phyloP scores from a whole-genome alignment of 129 eudicot genomes.

The Deinandra increscens region DNA sequence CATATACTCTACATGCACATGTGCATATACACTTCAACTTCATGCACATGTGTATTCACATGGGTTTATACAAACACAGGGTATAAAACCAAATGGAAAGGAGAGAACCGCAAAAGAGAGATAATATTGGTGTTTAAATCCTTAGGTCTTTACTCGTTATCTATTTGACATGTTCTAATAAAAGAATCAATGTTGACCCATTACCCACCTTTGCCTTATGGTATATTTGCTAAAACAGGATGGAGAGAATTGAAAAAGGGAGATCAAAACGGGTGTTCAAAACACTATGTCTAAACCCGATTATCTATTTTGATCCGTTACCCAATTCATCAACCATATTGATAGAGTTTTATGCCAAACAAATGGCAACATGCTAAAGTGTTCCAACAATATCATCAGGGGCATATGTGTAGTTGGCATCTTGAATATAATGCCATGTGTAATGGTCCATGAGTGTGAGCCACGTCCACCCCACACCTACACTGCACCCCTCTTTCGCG shows the following conservation, averaged over 20 bases:
- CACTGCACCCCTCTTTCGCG: too few relatives aligned
- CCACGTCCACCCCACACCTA: too few relatives aligned
- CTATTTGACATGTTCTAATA: background rate
- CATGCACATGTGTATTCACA: too few relatives aligned
- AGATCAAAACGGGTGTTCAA: background rate
- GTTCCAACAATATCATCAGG: background rate
- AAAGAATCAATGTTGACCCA: background rate
- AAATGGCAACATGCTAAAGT: background rate
- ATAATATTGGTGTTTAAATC: background rate
- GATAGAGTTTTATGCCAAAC: background rate
- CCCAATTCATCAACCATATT: background rate
- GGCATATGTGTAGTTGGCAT: background rate
- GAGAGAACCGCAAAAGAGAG: background rate
- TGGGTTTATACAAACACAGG: background rate
- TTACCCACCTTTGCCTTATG: background rate
- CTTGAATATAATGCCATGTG: background rate
- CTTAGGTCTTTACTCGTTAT: background rate
- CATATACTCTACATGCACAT: too few relatives aligned
- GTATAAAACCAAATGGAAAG: slow-evolving; percentile 11
- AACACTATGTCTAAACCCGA: background rate
- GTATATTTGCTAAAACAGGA: background rate
- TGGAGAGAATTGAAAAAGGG: background rate
- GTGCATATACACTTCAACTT: too few relatives aligned
- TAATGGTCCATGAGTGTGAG: too few relatives aligned
- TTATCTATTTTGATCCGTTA: background rate